These are phyloP conservation scores for Plantago major DNA, from an alignment of 257 asterid genomes.

Conservation along the genomic window DNA sequence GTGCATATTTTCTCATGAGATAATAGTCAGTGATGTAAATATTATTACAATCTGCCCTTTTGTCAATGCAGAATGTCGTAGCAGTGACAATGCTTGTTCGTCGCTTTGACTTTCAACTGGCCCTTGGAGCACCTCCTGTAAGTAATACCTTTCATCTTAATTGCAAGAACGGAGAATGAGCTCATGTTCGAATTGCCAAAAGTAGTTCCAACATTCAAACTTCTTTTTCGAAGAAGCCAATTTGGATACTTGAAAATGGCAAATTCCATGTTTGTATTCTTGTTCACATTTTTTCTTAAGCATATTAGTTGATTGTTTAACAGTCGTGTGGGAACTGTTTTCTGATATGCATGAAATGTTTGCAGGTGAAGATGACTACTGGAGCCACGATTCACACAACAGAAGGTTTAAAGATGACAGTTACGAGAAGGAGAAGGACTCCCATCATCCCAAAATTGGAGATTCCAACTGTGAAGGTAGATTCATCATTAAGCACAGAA, in stretches of 20 bases:
- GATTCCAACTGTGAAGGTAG: constrained; percentile 36
- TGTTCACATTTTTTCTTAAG: not conserved
- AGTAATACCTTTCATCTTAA: constrained; percentile 26
- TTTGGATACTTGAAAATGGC: too few relatives aligned
- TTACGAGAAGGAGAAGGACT: constrained; percentile 59
- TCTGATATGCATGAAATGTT: not conserved
- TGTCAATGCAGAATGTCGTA: constrained; percentile 50
- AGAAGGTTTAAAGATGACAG: constrained; percentile 82
- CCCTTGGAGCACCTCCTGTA: constrained; percentile 95
- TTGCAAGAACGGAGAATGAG: not conserved
- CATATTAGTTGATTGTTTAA: not conserved
- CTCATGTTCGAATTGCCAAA: not conserved
- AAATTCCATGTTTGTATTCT: not conserved
- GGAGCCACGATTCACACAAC: constrained; percentile 99
- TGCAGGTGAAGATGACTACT: constrained; percentile 93
- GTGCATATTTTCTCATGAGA: constrained; percentile 12
- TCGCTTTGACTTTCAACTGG: constrained; percentile 79
- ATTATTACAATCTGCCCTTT: constrained; percentile 8
- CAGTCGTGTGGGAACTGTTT: not conserved
- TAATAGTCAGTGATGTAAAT: constrained; percentile 9
- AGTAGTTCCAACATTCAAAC: too few relatives aligned
- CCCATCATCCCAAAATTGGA: constrained; percentile 60
- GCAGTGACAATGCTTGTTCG: constrained; percentile 93
- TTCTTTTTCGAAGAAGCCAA: too few relatives aligned
- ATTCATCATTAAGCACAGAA: constrained; percentile 28